Base-by-base conservation (phyloP, 306 rosid species). In the Hippophae gyantsensis region DNA sequence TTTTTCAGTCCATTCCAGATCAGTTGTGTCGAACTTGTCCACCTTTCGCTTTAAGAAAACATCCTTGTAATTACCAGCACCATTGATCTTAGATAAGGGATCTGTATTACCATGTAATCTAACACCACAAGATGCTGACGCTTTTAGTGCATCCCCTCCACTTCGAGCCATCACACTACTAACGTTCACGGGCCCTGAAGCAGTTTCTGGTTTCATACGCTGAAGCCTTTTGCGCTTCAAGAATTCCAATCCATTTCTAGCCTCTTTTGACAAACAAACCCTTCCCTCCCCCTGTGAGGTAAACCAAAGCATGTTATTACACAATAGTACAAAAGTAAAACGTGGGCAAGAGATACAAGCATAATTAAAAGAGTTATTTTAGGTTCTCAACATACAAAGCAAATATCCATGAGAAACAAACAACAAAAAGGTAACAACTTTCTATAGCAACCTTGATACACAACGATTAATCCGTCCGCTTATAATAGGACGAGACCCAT, bases 141-240 rank as follows among this genome's bases (percentile, higher is more conserved):
- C 76, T 77, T 89, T 82, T 61, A 84, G 76, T 71, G 99, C 94
- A 67, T 88, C 95, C 57, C 99, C 99, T 44, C 97, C 95, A 40
- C 97, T 93, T 79, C 97, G 82, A 48, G 81, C 65, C 84, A 86
- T 80, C 78, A 67, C 77, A 72, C 72, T 86, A 10, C 75, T 71
- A 61, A 77, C 53, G 49, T 68, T 63, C 47, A 48, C 54, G 64
- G 81, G 78, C 78, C 74, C 86, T 1, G 75, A 5, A 62, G 60
- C 65, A 69, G 74, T 63, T 59, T 66, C 71, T 1, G 82, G 55
- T 67, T 75, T 77, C 75, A 79, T 79, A 41, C 85, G 85, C 73
- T 84, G 78, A 80, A 93, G 88, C 97, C 90, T 77, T 70, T 80
- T 88, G 6, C 78, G 78, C 82, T 74, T 86, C 77, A 86, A 74